These are phyloP conservation scores for Mollisia scopiformis DNA, from an alignment of 2,329 filamentous ascomycete species.

Conservation along the genomic window DNA sequence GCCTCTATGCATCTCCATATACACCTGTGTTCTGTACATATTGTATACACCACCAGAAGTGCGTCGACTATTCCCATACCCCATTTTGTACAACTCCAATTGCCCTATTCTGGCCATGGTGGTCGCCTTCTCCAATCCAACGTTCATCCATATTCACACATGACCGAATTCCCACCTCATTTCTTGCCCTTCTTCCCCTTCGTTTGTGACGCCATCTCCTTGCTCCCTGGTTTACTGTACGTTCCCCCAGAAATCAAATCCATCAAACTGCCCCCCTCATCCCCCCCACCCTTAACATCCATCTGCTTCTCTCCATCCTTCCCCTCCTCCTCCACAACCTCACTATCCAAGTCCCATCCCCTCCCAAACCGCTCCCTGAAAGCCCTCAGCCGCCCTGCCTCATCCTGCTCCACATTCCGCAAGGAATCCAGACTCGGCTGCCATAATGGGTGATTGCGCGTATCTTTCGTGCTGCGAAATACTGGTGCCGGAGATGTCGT, in stretches of 20 bases:
- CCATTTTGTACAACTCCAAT: not conserved
- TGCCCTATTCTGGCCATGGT: not conserved
- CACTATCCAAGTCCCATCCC: constrained; percentile 69
- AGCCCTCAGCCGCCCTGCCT: constrained; percentile 84
- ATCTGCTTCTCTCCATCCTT: constrained; percentile 35
- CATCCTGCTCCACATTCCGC: constrained; percentile 89
- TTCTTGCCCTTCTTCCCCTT: not conserved
- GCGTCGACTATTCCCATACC: not conserved
- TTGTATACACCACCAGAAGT: not conserved
- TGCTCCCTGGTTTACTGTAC: constrained; percentile 17
- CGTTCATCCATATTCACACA: not conserved
- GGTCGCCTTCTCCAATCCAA: not conserved
- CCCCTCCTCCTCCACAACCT: constrained; percentile 36
- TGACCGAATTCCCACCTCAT: not conserved
- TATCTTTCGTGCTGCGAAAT: constrained; percentile 73
- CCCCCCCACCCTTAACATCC: constrained; percentile 37
- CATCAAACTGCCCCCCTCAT: constrained; percentile 55
- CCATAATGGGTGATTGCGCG: constrained; percentile 87
- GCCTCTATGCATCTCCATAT: constrained; percentile 1
- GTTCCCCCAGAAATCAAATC: constrained; percentile 54
- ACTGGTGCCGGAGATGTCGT: constrained; percentile 72
- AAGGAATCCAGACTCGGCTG: constrained; percentile 83
- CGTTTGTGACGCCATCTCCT: no score
- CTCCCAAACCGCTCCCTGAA: constrained; percentile 86
- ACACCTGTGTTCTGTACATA: not conserved